These are phyloP conservation scores for Biscutella laevigata DNA, from an alignment of 441 rosid species.

Conservation along the genomic window DNA sequence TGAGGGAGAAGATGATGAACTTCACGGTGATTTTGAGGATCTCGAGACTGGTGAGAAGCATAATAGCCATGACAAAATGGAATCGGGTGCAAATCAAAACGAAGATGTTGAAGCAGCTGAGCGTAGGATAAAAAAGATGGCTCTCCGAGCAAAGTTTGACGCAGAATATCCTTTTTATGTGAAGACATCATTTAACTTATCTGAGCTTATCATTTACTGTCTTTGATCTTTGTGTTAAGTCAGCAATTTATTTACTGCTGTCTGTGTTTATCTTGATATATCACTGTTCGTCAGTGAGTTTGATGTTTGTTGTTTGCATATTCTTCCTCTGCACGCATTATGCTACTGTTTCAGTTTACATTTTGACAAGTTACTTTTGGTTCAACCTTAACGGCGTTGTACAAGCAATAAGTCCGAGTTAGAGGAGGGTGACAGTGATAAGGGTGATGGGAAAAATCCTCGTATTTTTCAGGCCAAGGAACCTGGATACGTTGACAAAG, in stretches of 20 bases:
- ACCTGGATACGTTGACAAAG: slow-evolving; percentile 68
- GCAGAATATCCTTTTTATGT: slow-evolving; percentile 63
- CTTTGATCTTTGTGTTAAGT: slow-evolving; percentile 1
- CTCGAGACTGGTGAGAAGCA: slow-evolving; percentile 68
- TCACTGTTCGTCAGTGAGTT: slow-evolving; percentile 1
- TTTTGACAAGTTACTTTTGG: slow-evolving; percentile 1
- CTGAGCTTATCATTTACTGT: slow-evolving; percentile 4
- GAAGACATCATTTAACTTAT: slow-evolving; percentile 2
- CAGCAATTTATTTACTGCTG: not conserved
- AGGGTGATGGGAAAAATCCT: slow-evolving; percentile 31
- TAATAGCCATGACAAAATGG: slow-evolving; percentile 29
- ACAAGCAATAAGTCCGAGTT: slow-evolving; percentile 54
- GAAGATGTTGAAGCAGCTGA: slow-evolving; percentile 37
- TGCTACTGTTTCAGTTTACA: slow-evolving; percentile 5
- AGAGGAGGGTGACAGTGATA: slow-evolving; percentile 52
- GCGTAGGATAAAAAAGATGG: slow-evolving; percentile 72
- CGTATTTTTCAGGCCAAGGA: slow-evolving; percentile 48
- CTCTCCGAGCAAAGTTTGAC: slow-evolving; percentile 65
- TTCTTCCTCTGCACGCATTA: not conserved
- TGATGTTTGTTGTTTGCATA: slow-evolving; percentile 1
- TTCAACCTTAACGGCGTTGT: slow-evolving; percentile 45
- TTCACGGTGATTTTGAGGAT: slow-evolving; percentile 86
- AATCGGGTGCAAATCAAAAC: slow-evolving; percentile 26
- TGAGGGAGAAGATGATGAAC: slow-evolving; percentile 40
- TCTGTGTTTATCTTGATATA: slow-evolving; percentile 6